These are phyloP conservation scores for Prinsepia uniflora DNA, from an alignment of 306 rosid species.

Conservation along the genomic window DNA sequence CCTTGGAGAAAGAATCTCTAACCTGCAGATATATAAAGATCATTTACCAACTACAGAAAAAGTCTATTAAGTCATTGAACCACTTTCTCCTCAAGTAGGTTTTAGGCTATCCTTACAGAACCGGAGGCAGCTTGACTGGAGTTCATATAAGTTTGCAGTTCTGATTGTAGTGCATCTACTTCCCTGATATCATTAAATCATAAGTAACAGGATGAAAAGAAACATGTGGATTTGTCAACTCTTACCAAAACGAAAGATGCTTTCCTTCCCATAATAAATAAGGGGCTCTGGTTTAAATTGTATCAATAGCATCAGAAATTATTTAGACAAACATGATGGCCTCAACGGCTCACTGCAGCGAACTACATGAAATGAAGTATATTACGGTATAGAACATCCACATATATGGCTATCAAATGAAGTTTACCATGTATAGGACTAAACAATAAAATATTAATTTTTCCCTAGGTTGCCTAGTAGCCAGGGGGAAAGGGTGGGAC, in stretches of 20 bases:
- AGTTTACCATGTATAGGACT: conserved; percentile 9
- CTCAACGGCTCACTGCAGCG: background rate
- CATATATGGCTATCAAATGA: background rate
- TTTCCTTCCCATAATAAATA: background rate
- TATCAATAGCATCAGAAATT: conserved; percentile 6
- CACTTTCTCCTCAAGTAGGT: conserved; percentile 14
- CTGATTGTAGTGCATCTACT: conserved; percentile 46
- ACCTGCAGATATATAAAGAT: conserved; percentile 32
- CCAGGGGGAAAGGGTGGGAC: background rate
- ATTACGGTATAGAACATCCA: conserved; percentile 7
- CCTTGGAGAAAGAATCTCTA: conserved; percentile 42
- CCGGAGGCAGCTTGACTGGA: conserved; percentile 40
- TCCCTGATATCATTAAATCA: conserved; percentile 50
- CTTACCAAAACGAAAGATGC: background rate
- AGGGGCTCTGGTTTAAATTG: background rate
- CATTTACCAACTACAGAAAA: conserved; percentile 24
- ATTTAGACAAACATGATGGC: background rate
- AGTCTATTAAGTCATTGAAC: conserved; percentile 17
- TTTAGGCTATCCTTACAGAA: conserved; percentile 45
- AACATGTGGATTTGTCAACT: conserved; percentile 20
- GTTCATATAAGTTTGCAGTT: conserved; percentile 47
- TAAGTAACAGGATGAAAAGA: background rate
- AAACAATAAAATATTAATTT: conserved; percentile 1
- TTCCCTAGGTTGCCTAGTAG: background rate
- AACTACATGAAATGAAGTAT: conserved; percentile 15